Base-by-base conservation (phyloP, 2,329 filamentous ascomycete genomes). In the Colletotrichum orbiculare region DNA sequence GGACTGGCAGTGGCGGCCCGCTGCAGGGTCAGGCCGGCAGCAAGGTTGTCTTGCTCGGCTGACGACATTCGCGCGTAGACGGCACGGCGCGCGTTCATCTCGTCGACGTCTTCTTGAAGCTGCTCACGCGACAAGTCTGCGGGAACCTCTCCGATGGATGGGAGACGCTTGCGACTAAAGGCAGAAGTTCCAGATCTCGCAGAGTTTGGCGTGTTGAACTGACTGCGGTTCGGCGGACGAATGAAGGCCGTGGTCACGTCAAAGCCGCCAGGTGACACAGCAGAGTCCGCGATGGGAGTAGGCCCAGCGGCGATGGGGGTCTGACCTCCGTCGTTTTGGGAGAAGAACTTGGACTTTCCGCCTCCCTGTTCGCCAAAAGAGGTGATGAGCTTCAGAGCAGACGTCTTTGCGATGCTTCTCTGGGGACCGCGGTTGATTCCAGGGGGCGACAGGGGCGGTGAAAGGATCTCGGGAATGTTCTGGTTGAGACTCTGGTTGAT, bases 311-410 rank as follows among this genome's bases (percentile, higher is more conserved):
- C 91, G 69, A 94, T 91, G 0, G 94, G 94, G 0, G 94, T 97
- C 69, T 82, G 82, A 8, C 86, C 86, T 41, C 83, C 85, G 54
- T 89, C 87, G 6, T 76, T 79, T 43, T 80, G 75, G 0, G 82
- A 79, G 70, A 89, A 87, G 78, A 92, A 89, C 76, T 87, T 89
- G 57, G 89, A 87, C 67, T 90, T 89, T 11, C 53, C 60, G 5
- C 79, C 25, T 25, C 25, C 79, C 49, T 83, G 82, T 52, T 89
- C 87, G 8, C 89, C 91, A 72, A 99, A 98, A 0, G 91, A 90
- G 0, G 96, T 98, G 71, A 98, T 96, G 2, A 98, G 86, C 76
- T 96, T 97, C 66, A 98, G 82, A 0, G 95, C 89, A 9, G 93
- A 92, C 35, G 91, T 90, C 79, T 96, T 96, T 11, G 90, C 88